Evolutionary conservation across 2,329 filamentous ascomycete species (phyloP), one percentile per base, ranked within the genome.

Genomic region (Parastagonospora avenae): DNA sequence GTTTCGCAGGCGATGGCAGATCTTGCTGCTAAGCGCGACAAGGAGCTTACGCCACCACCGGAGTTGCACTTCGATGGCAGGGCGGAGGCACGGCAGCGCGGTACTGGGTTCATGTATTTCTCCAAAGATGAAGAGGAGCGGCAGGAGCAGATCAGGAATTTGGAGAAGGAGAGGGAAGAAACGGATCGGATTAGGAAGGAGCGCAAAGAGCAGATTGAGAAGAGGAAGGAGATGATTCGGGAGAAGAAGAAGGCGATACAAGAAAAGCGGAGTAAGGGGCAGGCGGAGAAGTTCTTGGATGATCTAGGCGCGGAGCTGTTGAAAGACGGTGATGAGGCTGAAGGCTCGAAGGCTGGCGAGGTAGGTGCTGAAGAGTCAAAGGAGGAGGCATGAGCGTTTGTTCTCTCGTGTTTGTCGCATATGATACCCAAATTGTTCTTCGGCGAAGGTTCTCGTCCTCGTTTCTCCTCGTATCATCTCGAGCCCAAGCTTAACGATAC

Each of bases 61-160:
- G 84, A 88, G 62, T 80, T 82, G 64, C 93, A 97, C 75, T 99
- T 97, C 74, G 89, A 97, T 71, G 91, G 91, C 1, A 83, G 84
- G 54, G 82, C 82, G 54, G 94, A 99, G 80, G 86, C 96, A 42
- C 81, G 94, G 54, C 91, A 85, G 38, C 93, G 94, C 64, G 94
- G 94, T 4, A 90, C 90, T 0, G 94, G 90, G 0, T 99, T 97
- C 76, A 97, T 92, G 77, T 86, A 89, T 49, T 97, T 99, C 70
- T 91, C 88, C 51, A 84, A 83, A 59, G 89, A 96, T 72, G 86
- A 88, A 67, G 85, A 83, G 59, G 79, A 80, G 57, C 75, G 83
- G 41, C 79, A 87, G 67, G 74, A 75, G 64, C 90, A 97, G 80
- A 96, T 97, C 90, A 81, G 84, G 59, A 82, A 80, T 38, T 77